Percentiles rank a stretch among this genome's conserved stretches.
Evolutionary conservation across 495 filamentous ascomycete species (phyloP).

Genomic region (Penicillium diatomitis): DNA sequence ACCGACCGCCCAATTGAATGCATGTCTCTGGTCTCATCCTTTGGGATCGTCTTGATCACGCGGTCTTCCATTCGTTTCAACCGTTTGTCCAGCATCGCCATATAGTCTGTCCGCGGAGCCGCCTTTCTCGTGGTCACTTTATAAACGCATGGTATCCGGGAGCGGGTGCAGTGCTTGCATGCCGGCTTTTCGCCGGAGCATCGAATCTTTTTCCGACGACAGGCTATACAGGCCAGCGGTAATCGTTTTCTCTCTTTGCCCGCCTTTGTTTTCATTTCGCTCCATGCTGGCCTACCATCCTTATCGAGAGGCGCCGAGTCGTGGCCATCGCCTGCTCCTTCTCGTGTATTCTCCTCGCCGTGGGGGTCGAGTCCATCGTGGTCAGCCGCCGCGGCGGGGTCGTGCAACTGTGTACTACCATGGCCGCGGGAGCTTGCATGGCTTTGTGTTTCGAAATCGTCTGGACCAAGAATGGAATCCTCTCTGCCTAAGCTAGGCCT

Average conservation of each 20-base stretch:
- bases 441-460: constrained; percentile 38
- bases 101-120: constrained; percentile 94
- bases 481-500: constrained; percentile 21
- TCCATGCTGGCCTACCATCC: constrained; percentile 63
- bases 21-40: constrained; percentile 57
- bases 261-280: constrained; percentile 93
- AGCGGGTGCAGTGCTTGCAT: constrained; percentile 92
- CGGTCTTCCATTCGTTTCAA: constrained; percentile 94
- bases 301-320: constrained; percentile 42
- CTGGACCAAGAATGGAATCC: constrained; percentile 19
- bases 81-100: constrained; percentile 96
- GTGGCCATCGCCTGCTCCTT: constrained; percentile 28
- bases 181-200: constrained; percentile 97
- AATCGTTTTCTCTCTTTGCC: constrained; percentile 93
- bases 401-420: constrained; percentile 21
- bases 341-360: constrained; percentile 16
- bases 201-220: constrained; percentile 92
- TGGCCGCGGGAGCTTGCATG: constrained; percentile 37
- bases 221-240: constrained; percentile 92
- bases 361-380: constrained; percentile 15
- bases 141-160: constrained; percentile 95
- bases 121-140: constrained; percentile 93
- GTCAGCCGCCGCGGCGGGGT: constrained; percentile 15
- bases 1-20: constrained; percentile 58
- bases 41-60: constrained; percentile 92